Percentiles rank a stretch among this genome's conserved stretches.
phyloP scores from a whole-genome alignment of 495 filamentous ascomycete species.

The Xylaria cubensis region DNA sequence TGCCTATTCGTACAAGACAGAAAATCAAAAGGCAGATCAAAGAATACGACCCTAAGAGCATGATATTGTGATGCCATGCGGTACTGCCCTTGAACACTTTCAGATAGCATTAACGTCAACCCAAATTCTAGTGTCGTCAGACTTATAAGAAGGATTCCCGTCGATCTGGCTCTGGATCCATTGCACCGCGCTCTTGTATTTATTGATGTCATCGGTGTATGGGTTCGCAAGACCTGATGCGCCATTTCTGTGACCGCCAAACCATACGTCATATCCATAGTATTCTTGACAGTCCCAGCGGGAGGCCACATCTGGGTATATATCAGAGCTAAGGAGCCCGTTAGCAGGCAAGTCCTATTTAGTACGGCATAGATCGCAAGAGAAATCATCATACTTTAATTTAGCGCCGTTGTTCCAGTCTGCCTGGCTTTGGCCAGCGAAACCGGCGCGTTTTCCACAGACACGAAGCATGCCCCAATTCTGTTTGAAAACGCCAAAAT shows the following conservation, averaged over 20 bases:
- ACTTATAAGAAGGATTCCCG: neutral
- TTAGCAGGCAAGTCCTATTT: neutral
- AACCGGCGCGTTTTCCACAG: neutral
- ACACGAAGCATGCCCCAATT: slow-evolving; percentile 8
- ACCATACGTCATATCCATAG: neutral
- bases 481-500: slow-evolving; percentile 11
- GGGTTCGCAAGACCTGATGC: slow-evolving; percentile 5
- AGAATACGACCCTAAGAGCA: neutral
- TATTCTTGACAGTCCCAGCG: slow-evolving; percentile 4
- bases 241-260: neutral
- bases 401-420: slow-evolving; percentile 3
- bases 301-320: neutral
- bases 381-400: neutral
- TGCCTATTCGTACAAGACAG: no score
- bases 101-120: neutral
- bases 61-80: neutral
- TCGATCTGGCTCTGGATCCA: slow-evolving; percentile 8
- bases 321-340: neutral
- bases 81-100: neutral
- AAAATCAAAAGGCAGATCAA: no score
- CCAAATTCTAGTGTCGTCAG: neutral
- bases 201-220: neutral
- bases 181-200: slow-evolving; percentile 1
- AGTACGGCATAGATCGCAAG: neutral
- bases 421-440: neutral